Evolutionary conservation across 768 basidiomycete species (phyloP).

Genomic region (Lepiota brunneoincarnata): DNA sequence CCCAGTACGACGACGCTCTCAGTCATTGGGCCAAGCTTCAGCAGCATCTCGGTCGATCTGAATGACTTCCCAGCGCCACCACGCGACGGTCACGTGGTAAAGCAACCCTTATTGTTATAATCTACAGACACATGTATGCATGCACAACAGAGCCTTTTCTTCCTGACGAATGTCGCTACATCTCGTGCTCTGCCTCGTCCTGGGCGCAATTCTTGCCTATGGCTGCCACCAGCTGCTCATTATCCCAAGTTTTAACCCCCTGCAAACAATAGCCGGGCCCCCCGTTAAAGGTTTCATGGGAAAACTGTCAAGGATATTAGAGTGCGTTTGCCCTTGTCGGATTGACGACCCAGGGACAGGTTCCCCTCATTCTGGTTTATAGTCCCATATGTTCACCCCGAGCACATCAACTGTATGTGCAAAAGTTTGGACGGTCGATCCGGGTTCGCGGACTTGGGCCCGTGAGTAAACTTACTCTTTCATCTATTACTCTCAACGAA

Average conservation of each 20-base stretch:
- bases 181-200: slow-evolving; percentile 9
- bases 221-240: slow-evolving; percentile 29
- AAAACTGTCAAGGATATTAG: slow-evolving; percentile 56
- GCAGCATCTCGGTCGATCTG: slow-evolving; percentile 39
- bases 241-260: slow-evolving; percentile 38
- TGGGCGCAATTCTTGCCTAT: slow-evolving; percentile 18
- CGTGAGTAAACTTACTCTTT: slow-evolving; percentile 36
- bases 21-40: slow-evolving; percentile 33
- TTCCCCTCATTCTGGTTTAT: slow-evolving; percentile 2
- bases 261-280: slow-evolving; percentile 61
- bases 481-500: background rate
- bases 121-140: too few relatives aligned
- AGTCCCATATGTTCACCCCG: slow-evolving; percentile 53
- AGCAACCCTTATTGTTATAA: background rate
- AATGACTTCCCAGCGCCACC: slow-evolving; percentile 48
- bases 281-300: slow-evolving; percentile 43
- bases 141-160: background rate
- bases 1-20: slow-evolving; percentile 31
- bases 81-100: slow-evolving; percentile 8
- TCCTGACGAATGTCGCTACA: background rate
- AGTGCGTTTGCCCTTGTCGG: slow-evolving; percentile 38
- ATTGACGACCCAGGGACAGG: background rate
- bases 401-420: slow-evolving; percentile 50
- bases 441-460: slow-evolving; percentile 67
- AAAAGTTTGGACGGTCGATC: slow-evolving; percentile 66